A percentile compares a stretch with the other conserved stretches of the same genome.
Conservation (phyloP, 805 yeast genomes). For the Lachancea waltii region DNA sequence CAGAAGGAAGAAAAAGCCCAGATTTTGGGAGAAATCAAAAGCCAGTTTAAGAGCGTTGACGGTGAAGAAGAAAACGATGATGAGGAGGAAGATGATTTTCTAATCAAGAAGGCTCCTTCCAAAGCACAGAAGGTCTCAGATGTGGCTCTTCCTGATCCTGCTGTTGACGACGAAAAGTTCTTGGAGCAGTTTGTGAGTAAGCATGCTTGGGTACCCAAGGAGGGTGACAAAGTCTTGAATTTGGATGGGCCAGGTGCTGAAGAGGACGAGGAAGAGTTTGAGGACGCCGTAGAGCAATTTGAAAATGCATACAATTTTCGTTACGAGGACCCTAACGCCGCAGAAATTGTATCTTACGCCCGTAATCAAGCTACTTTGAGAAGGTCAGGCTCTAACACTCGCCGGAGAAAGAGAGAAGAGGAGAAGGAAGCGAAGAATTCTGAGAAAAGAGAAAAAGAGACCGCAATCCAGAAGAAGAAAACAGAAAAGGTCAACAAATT, state of each 20-base stretch:
- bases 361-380: constrained; percentile 90
- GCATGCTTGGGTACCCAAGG: constrained; percentile 86
- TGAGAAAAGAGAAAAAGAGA: constrained; percentile 50
- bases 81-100: constrained; percentile 41
- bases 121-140: constrained; percentile 22
- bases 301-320: constrained; percentile 93
- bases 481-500: constrained; percentile 70
- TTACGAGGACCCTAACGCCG: constrained; percentile 85
- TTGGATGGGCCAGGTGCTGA: constrained; percentile 43
- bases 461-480: constrained; percentile 62
- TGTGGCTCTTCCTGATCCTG: constrained; percentile 57
- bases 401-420: constrained; percentile 78
- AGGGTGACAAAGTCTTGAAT: constrained; percentile 51
- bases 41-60: constrained; percentile 49
- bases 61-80: constrained; percentile 40
- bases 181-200: constrained; percentile 62
- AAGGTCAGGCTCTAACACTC: constrained; percentile 62
- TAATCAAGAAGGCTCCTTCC: constrained; percentile 48
- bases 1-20: constrained; percentile 69
- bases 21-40: constrained; percentile 70
- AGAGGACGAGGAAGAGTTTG: constrained; percentile 78
- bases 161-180: constrained; percentile 57
- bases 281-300: constrained; percentile 83
- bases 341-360: constrained; percentile 90
- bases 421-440: constrained; percentile 48